A percentile compares a stretch with the other conserved stretches of the same genome.
Evolutionary conservation across 495 filamentous ascomycete species (phyloP).

Genomic region (Rostrohypoxylon terebratum): DNA sequence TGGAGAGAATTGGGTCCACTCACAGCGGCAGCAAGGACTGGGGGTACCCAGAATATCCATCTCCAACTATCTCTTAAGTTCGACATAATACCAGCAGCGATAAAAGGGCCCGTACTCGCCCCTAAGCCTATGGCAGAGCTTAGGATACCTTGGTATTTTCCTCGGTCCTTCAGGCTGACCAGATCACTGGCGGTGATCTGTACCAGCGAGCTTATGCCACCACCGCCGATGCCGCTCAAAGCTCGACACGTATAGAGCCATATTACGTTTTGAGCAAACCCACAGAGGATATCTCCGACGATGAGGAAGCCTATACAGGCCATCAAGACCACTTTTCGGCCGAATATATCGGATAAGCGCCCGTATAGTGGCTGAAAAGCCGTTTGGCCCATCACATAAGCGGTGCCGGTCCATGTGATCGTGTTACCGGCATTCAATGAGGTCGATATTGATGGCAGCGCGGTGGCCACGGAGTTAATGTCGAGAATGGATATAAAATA

Average conservation of each 20-base stretch:
- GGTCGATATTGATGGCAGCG: slow-evolving; percentile 68
- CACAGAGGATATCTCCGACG: slow-evolving; percentile 52
- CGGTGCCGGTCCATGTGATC: slow-evolving; percentile 74
- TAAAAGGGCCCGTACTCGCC: slow-evolving; percentile 73
- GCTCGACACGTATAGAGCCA: slow-evolving; percentile 78
- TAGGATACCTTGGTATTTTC: slow-evolving; percentile 53
- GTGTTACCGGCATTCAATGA: slow-evolving; percentile 65
- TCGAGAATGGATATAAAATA: slow-evolving; percentile 14
- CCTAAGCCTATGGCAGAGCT: slow-evolving; percentile 76
- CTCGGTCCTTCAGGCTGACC: slow-evolving; percentile 51
- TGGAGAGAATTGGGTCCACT: not conserved
- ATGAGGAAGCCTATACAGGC: slow-evolving; percentile 46
- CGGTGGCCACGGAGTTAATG: slow-evolving; percentile 68
- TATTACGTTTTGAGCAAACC: slow-evolving; percentile 37
- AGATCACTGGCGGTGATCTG: slow-evolving; percentile 55
- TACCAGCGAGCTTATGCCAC: slow-evolving; percentile 61
- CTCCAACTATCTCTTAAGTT: slow-evolving; percentile 2
- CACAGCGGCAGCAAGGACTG: slow-evolving; percentile 6
- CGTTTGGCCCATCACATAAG: slow-evolving; percentile 73
- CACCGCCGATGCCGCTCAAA: slow-evolving; percentile 80
- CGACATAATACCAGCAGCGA: slow-evolving; percentile 64
- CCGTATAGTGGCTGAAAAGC: slow-evolving; percentile 58
- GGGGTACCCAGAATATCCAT: slow-evolving; percentile 12
- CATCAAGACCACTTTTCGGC: slow-evolving; percentile 55
- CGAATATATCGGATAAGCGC: slow-evolving; percentile 60